A percentile compares a stretch with the other conserved stretches of the same genome.
Conservation (phyloP, 768 basidiomycete species). For the Serendipita sp. region DNA sequence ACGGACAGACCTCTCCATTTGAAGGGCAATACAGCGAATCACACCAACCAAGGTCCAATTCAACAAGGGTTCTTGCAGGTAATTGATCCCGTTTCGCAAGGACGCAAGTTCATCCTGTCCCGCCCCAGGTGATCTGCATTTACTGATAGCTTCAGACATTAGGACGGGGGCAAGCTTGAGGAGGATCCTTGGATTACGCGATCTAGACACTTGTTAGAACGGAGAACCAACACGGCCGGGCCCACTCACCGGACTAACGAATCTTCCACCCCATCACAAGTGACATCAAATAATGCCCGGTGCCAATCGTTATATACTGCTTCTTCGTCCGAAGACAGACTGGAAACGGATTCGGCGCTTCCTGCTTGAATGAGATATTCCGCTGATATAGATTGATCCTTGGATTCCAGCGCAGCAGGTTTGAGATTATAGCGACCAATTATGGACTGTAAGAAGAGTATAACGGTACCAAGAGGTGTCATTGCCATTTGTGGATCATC, state of each 20-base stretch:
- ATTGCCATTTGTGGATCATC: conserved; percentile 76
- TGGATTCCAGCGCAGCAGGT: conserved; percentile 29
- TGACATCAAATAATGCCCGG: conserved; percentile 60
- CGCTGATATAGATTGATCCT: conserved; percentile 34
- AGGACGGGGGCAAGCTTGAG: conserved; percentile 52
- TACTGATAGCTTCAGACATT: conserved; percentile 43
- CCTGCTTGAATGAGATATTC: conserved; percentile 27
- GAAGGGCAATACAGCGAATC: conserved; percentile 42
- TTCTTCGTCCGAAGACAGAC: conserved; percentile 11
- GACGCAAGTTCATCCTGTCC: conserved; percentile 50
- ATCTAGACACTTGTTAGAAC: conserved; percentile 23
- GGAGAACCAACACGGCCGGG: background rate
- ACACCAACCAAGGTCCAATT: conserved; percentile 66
- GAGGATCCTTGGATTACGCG: conserved; percentile 52
- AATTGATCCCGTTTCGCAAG: conserved; percentile 58
- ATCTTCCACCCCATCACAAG: conserved; percentile 72
- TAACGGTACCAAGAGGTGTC: conserved; percentile 61
- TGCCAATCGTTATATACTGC: conserved; percentile 36
- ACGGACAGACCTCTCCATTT: conserved; percentile 32
- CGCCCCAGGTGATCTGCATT: conserved; percentile 18
- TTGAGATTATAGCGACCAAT: conserved; percentile 40
- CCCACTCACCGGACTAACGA: conserved; percentile 40
- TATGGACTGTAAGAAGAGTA: conserved; percentile 53
- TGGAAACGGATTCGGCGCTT: conserved; percentile 27
- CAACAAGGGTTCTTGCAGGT: conserved; percentile 55